phyloP scores from a whole-genome alignment of 192 early-diverging fungal species.

The Phlyctochytrium bullatum region DNA sequence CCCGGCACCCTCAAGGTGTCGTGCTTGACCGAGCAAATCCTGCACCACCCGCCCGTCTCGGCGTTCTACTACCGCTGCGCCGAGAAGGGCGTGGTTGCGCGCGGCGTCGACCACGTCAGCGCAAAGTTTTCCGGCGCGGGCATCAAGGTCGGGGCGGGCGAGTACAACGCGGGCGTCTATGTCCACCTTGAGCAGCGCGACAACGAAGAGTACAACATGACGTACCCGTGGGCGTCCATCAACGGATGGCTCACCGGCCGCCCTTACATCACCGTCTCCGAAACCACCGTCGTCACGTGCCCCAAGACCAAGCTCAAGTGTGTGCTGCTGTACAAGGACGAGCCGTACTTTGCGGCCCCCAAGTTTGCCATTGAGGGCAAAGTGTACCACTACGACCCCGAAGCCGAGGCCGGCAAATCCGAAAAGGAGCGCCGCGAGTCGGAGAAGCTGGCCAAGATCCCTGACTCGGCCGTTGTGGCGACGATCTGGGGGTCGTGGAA shows the following conservation, averaged over 20 bases:
- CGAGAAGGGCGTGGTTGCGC: conserved; percentile 58
- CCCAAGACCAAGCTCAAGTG: conserved; percentile 58
- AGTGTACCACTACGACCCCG: conserved; percentile 61
- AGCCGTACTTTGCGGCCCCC: conserved; percentile 67
- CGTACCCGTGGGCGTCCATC: conserved; percentile 65
- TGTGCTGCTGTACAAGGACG: conserved; percentile 71
- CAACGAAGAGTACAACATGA: conserved; percentile 65
- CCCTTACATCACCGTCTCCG: conserved; percentile 61
- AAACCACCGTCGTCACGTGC: conserved; percentile 61
- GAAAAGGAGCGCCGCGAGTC: conserved; percentile 44
- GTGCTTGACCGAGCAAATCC: conserved; percentile 88
- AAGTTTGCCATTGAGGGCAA: conserved; percentile 68
- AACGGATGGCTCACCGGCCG: conserved; percentile 66
- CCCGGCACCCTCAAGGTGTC: conserved; percentile 60
- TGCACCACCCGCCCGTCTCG: conserved; percentile 92
- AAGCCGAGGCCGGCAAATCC: conserved; percentile 34
- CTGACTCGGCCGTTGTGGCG: conserved; percentile 50
- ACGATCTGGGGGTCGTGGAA: conserved; percentile 67
- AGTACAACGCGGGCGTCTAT: conserved; percentile 64
- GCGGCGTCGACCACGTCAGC: conserved; percentile 68
- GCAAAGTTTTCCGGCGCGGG: conserved; percentile 73
- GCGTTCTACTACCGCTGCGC: conserved; percentile 64
- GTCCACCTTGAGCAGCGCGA: conserved; percentile 53
- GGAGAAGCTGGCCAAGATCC: conserved; percentile 42
- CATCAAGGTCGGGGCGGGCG: conserved; percentile 66